Percentiles rank a stretch among this genome's conserved stretches.
Evolutionary conservation across 768 basidiomycete species (phyloP).

Genomic region (Leccinum subgranulosum): DNA sequence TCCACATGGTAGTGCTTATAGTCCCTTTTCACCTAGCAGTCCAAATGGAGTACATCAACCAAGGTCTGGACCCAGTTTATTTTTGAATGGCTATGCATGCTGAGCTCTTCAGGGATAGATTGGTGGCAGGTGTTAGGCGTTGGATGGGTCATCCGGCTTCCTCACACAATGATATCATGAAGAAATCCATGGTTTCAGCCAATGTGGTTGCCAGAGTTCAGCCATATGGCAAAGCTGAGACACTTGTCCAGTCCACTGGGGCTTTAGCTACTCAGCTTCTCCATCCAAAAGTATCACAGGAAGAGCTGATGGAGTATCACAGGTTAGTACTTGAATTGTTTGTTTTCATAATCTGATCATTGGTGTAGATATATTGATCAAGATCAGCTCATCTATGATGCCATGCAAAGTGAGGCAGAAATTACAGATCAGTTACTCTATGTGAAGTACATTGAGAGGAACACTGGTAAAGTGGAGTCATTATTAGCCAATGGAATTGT

Average conservation of each 20-base stretch:
- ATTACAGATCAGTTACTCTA: slow-evolving; percentile 59
- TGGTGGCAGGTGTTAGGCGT: slow-evolving; percentile 74
- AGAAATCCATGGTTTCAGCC: slow-evolving; percentile 37
- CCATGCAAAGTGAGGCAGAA: slow-evolving; percentile 52
- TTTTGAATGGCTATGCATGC: slow-evolving; percentile 21
- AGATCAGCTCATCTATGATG: slow-evolving; percentile 60
- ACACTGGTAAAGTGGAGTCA: slow-evolving; percentile 17
- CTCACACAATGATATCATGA: slow-evolving; percentile 38
- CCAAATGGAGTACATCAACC: slow-evolving; percentile 35
- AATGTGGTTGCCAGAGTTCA: slow-evolving; percentile 25
- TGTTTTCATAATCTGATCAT: not conserved
- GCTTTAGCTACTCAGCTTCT: slow-evolving; percentile 55
- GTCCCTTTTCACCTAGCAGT: slow-evolving; percentile 71
- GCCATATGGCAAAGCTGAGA: slow-evolving; percentile 27
- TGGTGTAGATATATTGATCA: slow-evolving; percentile 67
- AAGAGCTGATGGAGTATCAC: slow-evolving; percentile 71
- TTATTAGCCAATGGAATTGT: slow-evolving; percentile 9
- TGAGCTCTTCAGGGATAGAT: slow-evolving; percentile 35
- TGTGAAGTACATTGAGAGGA: slow-evolving; percentile 46
- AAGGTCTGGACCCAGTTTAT: slow-evolving; percentile 26
- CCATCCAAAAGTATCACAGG: slow-evolving; percentile 58
- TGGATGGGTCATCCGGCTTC: slow-evolving; percentile 66
- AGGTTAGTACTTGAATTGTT: slow-evolving; percentile 40
- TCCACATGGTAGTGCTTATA: slow-evolving; percentile 60
- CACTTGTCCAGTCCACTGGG: slow-evolving; percentile 46